phyloP scores from a whole-genome alignment of 75 land plant genomes.

The Gnetum montanum region DNA sequence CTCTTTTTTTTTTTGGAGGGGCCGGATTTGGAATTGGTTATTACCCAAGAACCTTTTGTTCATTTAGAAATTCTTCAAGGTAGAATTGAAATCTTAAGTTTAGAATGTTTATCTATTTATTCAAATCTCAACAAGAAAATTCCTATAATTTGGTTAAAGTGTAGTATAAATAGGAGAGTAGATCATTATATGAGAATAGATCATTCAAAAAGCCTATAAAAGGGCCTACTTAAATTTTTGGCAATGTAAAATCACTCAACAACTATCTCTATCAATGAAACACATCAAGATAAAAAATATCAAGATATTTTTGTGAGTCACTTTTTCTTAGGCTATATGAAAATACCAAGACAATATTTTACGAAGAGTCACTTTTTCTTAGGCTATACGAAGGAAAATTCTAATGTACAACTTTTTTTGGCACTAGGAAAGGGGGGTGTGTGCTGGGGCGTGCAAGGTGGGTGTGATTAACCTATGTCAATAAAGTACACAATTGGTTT shows the following conservation, averaged over 20 bases:
- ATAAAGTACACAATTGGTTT: conserved; percentile 4
- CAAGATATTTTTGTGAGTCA: too few relatives aligned
- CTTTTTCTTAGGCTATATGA: too few relatives aligned
- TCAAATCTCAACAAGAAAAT: not conserved
- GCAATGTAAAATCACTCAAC: not conserved
- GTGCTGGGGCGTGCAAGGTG: too few relatives aligned
- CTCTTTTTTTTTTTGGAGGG: not conserved
- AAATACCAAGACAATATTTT: too few relatives aligned
- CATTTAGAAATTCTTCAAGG: not conserved
- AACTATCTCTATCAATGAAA: too few relatives aligned
- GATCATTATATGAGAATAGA: too few relatives aligned
- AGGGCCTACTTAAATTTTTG: not conserved
- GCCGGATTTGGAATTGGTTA: not conserved
- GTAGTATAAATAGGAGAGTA: too few relatives aligned
- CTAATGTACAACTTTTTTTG: not conserved
- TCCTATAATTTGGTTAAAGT: too few relatives aligned
- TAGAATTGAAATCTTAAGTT: not conserved
- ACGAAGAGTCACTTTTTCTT: too few relatives aligned
- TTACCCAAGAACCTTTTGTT: not conserved
- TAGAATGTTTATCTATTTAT: not conserved
- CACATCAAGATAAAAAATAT: too few relatives aligned
- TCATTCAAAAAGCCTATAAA: too few relatives aligned
- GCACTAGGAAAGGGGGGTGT: too few relatives aligned
- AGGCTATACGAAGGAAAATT: conserved; percentile 6
- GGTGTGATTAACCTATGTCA: conserved; percentile 1